These are phyloP conservation scores for Stentor coeruleus DNA, from an alignment of 73 alveolate species.

Conservation along the genomic window DNA sequence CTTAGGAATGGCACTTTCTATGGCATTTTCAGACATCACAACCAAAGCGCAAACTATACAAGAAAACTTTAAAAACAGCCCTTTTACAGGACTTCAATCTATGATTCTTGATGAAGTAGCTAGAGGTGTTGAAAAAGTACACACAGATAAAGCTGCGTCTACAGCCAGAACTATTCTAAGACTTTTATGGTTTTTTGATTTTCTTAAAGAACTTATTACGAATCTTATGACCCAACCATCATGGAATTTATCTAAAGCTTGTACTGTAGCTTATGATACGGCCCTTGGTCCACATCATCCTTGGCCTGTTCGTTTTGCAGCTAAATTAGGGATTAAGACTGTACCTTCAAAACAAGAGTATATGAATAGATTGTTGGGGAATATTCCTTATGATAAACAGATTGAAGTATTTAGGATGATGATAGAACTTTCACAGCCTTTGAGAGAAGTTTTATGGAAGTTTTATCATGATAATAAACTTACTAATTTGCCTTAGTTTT, in stretches of 20 bases:
- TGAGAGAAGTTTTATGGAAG: constrained; percentile 22
- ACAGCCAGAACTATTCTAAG: constrained; percentile 64
- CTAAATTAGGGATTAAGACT: constrained; percentile 56
- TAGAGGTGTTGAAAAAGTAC: constrained; percentile 29
- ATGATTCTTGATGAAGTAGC: constrained; percentile 32
- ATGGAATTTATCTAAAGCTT: constrained; percentile 32
- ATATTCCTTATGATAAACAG: neutral
- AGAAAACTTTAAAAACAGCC: constrained; percentile 27
- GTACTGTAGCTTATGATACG: constrained; percentile 52
- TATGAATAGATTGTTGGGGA: constrained; percentile 9
- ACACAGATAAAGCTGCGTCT: constrained; percentile 40
- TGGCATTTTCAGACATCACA: constrained; percentile 56
- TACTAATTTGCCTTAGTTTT: neutral
- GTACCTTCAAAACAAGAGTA: constrained; percentile 31
- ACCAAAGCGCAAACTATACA: constrained; percentile 45
- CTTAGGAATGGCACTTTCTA: constrained; percentile 46
- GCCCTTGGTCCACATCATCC: constrained; percentile 82
- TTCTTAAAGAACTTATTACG: constrained; percentile 27
- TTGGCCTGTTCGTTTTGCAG: constrained; percentile 59
- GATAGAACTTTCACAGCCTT: neutral
- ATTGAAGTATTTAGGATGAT: neutral
- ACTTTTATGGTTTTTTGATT: constrained; percentile 64
- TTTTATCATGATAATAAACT: constrained; percentile 1
- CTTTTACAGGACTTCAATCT: constrained; percentile 15
- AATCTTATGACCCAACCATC: constrained; percentile 30